Evolutionary conservation across 805 yeast genomes (phyloP), one percentile per base, ranked within the genome.

Genomic region (Candida nemodendra): DNA sequence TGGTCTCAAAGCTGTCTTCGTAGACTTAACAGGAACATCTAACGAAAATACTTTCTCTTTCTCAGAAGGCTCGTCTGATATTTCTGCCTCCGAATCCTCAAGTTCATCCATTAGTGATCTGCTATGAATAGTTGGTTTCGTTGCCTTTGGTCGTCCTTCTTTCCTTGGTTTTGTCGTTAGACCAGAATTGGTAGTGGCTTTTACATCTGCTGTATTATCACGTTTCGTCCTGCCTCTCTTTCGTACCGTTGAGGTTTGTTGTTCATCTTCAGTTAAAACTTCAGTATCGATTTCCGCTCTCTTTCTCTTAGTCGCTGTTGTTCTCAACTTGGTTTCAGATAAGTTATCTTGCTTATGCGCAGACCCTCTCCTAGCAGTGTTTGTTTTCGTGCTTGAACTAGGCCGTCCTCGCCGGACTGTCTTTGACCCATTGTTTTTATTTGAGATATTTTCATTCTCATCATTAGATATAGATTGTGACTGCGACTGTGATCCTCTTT

Each of bases 401-500:
- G n/a, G n/a, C n/a, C n/a, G n/a, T n/a, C n/a, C n/a, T n/a, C n/a
- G 19, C 30, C n/a, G 18, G 12, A n/a, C 28, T 19, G 7, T 16
- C 11, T 11, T 18, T 13, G 15, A 8, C 12, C 15, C 18, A 26
- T 22, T 28, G n/a, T 9, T 17, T 13, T 18, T 17, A 25, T 32
- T 12, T 39, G 22, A 15, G 30, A 7, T 5, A 16, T 18, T 26
- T 15, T 32, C 24, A 30, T 21, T 22, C 12, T 28, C 31, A 8
- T 37, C 40, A 11, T 36, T 21, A 26, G n/a, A n/a, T n/a, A n/a
- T n/a, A n/a, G 37, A 12, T 13, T 13, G 31, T 11, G 40, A 12
- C 23, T 44, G 51, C 13, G 41, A 24, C 27, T 44, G 49, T 4
- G 45, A 42, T 18, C 47, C 50, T 29, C 53, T 31, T 26, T 45